A percentile compares a stretch with the other conserved stretches of the same genome.
phyloP scores from a whole-genome alignment of 805 yeast species.

The Yarrowia alimentaria region DNA sequence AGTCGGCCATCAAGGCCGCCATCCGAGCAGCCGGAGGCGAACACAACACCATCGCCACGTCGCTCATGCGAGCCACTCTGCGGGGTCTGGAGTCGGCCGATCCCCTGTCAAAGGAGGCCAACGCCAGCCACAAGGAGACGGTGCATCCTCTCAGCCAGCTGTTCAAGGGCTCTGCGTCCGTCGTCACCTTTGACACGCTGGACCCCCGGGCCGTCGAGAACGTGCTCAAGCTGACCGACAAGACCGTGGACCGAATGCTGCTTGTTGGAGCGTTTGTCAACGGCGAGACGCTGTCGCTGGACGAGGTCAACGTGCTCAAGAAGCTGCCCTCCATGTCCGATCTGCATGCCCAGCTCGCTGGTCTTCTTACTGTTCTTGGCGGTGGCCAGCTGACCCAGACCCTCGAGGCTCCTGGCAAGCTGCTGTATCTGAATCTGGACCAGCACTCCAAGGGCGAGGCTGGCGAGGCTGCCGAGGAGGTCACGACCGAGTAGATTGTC shows the following conservation, averaged over 20 bases:
- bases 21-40: conserved; percentile 65
- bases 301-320: conserved; percentile 61
- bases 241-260: conserved; percentile 69
- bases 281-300: conserved; percentile 51
- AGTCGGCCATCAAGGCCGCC: conserved; percentile 59
- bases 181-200: conserved; percentile 62
- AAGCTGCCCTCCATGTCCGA: conserved; percentile 68
- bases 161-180: conserved; percentile 82
- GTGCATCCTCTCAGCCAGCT: conserved; percentile 69
- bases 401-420: conserved; percentile 64
- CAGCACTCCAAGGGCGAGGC: conserved; percentile 26
- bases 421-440: conserved; percentile 66
- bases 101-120: conserved; percentile 65
- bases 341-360: conserved; percentile 78
- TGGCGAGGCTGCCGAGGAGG: conserved; percentile 13
- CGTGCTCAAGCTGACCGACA: conserved; percentile 59
- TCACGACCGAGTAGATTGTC: conserved; percentile 6
- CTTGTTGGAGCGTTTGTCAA: conserved; percentile 86
- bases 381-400: conserved; percentile 89
- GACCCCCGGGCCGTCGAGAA: conserved; percentile 68
- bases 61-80: conserved; percentile 71
- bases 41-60: conserved; percentile 65
- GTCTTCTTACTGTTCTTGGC: conserved; percentile 75
- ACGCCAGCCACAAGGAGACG: conserved; percentile 39
- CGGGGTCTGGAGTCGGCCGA: conserved; percentile 66